These are phyloP conservation scores for Monilinia fructicola DNA, from an alignment of 2,329 filamentous ascomycete species.

Conservation along the genomic window DNA sequence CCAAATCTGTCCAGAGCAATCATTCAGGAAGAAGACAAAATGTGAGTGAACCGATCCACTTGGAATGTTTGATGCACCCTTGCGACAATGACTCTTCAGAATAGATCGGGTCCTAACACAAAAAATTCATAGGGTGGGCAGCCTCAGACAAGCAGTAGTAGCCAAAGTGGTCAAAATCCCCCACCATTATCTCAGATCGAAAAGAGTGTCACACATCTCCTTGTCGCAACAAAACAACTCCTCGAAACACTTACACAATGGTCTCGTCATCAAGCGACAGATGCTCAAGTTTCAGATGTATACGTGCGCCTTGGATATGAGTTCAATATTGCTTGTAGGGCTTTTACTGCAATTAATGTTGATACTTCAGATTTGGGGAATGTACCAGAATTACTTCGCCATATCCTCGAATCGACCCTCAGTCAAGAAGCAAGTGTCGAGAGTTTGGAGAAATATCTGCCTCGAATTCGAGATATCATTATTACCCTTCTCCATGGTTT, in stretches of 20 bases:
- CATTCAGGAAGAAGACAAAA: constrained; percentile 54
- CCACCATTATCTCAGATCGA: constrained; percentile 82
- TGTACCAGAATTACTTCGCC: constrained; percentile 85
- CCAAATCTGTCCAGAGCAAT: constrained; percentile 54
- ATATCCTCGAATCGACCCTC: constrained; percentile 90
- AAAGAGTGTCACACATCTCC: constrained; percentile 95
- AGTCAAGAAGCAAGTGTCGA: constrained; percentile 94
- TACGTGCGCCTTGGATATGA: constrained; percentile 97
- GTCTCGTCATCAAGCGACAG: constrained; percentile 88
- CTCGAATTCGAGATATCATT: constrained; percentile 95
- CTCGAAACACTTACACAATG: constrained; percentile 97
- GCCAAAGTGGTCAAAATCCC: constrained; percentile 31
- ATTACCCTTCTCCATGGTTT: constrained; percentile 94
- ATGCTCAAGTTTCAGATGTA: constrained; percentile 95
- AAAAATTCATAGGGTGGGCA: constrained; percentile 26
- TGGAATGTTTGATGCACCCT: neutral
- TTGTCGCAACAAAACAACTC: constrained; percentile 96
- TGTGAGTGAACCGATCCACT: constrained; percentile 49
- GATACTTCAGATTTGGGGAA: constrained; percentile 93
- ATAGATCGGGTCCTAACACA: constrained; percentile 19
- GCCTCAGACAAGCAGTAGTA: constrained; percentile 28
- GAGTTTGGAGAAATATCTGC: constrained; percentile 90
- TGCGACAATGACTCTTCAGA: neutral
- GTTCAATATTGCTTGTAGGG: constrained; percentile 97
- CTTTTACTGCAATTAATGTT: constrained; percentile 95